A percentile compares a stretch with the other conserved stretches of the same genome.
Conservation (phyloP, 495 filamentous ascomycete genomes). For the Penicillium chermesinum region DNA sequence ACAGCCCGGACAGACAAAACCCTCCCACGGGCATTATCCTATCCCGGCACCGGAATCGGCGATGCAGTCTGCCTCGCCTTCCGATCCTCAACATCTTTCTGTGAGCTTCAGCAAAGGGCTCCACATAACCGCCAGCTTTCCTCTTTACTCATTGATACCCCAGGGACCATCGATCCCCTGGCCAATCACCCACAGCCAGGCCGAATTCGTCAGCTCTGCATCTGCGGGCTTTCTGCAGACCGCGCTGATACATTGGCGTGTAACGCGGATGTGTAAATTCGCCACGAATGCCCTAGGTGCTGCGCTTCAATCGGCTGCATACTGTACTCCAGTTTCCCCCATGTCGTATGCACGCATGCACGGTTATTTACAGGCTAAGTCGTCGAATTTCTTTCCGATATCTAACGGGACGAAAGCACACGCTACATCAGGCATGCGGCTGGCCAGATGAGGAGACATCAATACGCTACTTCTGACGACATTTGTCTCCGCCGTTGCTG, state of each 20-base stretch:
- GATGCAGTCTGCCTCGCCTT: conserved; percentile 33
- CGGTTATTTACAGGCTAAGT: conserved; percentile 31
- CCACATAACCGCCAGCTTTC: conserved; percentile 32
- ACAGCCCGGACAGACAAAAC: conserved; percentile 35
- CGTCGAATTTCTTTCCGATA: conserved; percentile 32
- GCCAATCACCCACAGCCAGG: conserved; percentile 21
- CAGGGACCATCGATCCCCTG: conserved; percentile 26
- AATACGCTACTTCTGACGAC: conserved; percentile 37
- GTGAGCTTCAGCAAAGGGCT: conserved; percentile 38
- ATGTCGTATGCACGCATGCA: conserved; percentile 34
- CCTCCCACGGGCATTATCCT: conserved; percentile 38
- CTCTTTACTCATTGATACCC: conserved; percentile 20
- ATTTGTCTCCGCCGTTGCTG: conserved; percentile 30
- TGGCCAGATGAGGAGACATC: conserved; percentile 48
- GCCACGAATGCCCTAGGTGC: conserved; percentile 29
- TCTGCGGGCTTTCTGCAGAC: conserved; percentile 11
- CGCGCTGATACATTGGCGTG: conserved; percentile 28
- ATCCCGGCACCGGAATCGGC: conserved; percentile 31
- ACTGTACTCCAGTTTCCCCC: conserved; percentile 38
- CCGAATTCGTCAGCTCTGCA: conserved; percentile 11
- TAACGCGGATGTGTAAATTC: conserved; percentile 32
- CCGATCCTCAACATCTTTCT: conserved; percentile 16
- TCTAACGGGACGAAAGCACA: conserved; percentile 29
- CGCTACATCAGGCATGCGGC: conserved; percentile 20
- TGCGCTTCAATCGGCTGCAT: conserved; percentile 35